Conservation (phyloP, 129 eudicot species). For the Flaveria brownii region DNA sequence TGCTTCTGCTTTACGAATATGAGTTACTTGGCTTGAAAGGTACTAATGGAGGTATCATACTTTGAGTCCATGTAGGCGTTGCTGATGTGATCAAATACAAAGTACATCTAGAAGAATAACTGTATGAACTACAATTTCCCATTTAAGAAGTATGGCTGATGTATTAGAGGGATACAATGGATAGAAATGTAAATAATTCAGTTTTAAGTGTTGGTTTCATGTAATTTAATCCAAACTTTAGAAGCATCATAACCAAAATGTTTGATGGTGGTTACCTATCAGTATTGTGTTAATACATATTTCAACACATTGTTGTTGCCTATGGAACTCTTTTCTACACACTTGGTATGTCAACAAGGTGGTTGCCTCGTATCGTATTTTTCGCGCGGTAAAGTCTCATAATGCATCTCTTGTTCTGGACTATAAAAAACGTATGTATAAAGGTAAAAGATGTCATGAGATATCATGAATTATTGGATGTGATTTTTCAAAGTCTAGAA, state of each 20-base stretch:
- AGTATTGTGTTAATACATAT: too few relatives aligned
- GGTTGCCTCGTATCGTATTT: too few relatives aligned
- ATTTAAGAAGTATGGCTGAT: background rate
- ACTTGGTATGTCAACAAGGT: too few relatives aligned
- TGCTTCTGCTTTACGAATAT: background rate
- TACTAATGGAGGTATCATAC: background rate
- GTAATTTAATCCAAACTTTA: background rate
- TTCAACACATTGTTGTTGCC: too few relatives aligned
- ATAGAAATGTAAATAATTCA: background rate
- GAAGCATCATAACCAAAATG: background rate
- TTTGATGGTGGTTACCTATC: too few relatives aligned
- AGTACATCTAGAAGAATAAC: background rate
- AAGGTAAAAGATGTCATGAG: too few relatives aligned
- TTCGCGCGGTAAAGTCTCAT: too few relatives aligned
- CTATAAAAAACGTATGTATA: too few relatives aligned
- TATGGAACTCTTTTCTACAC: too few relatives aligned
- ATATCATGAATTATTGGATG: too few relatives aligned
- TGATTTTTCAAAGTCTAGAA: too few relatives aligned
- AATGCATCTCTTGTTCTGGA: too few relatives aligned
- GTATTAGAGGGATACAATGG: slow-evolving; percentile 7
- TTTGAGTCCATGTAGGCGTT: background rate
- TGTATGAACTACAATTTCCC: background rate
- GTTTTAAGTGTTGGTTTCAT: background rate
- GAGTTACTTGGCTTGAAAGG: background rate
- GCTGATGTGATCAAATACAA: background rate